Evolutionary conservation across 2,329 filamentous ascomycete genomes (phyloP).

Genomic region (Colletotrichum sp.): DNA sequence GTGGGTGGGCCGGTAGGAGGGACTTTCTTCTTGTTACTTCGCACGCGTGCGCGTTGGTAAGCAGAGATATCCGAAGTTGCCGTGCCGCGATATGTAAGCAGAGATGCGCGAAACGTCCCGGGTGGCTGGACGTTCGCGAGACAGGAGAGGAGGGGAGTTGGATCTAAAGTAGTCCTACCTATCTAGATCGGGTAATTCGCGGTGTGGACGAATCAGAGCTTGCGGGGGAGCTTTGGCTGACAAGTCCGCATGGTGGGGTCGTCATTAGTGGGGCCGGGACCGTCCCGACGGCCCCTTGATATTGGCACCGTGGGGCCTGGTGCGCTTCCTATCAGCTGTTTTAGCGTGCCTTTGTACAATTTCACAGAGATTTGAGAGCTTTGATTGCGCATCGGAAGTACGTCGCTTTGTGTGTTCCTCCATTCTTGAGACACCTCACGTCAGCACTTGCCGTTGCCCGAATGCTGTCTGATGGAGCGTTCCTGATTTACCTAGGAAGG

Average conservation of each 20-base stretch:
- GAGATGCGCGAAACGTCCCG: neutral
- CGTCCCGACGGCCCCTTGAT: neutral
- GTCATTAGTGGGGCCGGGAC: neutral
- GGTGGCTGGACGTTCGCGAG: neutral
- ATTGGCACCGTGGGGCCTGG: neutral
- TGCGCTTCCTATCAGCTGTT: neutral
- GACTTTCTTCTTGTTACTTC: neutral
- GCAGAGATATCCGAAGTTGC: neutral
- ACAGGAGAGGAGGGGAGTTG: neutral
- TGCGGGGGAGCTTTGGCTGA: neutral
- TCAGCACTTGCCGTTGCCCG: neutral
- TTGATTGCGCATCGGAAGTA: neutral
- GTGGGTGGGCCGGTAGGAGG: neutral
- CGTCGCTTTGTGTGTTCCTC: neutral
- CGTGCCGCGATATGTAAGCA: neutral
- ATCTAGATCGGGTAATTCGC: constrained; percentile 12
- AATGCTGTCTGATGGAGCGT: neutral
- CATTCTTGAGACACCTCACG: neutral
- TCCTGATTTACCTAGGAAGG: neutral
- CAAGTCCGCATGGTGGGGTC: neutral
- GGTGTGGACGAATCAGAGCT: constrained; percentile 5
- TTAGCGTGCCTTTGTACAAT: neutral
- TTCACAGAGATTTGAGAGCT: neutral
- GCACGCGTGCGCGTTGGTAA: neutral
- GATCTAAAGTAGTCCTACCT: neutral